phyloP scores from a whole-genome alignment of 306 rosid genomes.

The Castanospermum australe region DNA sequence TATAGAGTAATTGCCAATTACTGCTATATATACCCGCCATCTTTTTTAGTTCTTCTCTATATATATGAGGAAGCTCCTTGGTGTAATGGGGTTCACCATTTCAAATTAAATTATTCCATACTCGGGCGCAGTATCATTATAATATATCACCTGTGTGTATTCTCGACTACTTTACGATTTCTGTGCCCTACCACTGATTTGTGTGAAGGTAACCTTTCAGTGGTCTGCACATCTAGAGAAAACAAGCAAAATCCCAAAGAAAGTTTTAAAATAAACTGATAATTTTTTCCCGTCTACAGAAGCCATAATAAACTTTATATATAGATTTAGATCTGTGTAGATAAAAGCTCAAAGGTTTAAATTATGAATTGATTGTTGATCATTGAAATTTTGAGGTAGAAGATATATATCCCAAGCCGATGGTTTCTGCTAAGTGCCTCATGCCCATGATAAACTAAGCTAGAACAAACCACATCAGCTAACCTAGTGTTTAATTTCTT shows the following conservation, averaged over 20 bases:
- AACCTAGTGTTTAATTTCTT: background rate
- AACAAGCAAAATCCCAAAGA: slow-evolving; percentile 1
- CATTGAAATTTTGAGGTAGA: no score
- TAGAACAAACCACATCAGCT: background rate
- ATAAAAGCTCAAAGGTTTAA: background rate
- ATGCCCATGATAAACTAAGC: background rate
- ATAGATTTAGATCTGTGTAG: background rate
- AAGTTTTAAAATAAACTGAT: background rate
- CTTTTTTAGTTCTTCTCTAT: background rate
- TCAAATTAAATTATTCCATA: slow-evolving; percentile 6
- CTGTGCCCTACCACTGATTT: slow-evolving; percentile 31
- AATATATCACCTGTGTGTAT: slow-evolving; percentile 3
- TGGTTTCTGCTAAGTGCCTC: background rate
- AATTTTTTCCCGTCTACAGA: background rate
- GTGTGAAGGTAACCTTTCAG: slow-evolving; percentile 30
- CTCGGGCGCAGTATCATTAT: background rate
- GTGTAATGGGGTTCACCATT: slow-evolving; percentile 17
- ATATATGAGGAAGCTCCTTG: background rate
- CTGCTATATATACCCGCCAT: background rate
- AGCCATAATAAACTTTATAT: background rate
- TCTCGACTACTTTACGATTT: slow-evolving; percentile 30
- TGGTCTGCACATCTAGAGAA: slow-evolving; percentile 13
- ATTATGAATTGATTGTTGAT: background rate
- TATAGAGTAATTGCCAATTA: no score
- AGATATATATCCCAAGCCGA: background rate